Conservation (phyloP, 495 filamentous ascomycete species). For the Astrocystis sublimbata region DNA sequence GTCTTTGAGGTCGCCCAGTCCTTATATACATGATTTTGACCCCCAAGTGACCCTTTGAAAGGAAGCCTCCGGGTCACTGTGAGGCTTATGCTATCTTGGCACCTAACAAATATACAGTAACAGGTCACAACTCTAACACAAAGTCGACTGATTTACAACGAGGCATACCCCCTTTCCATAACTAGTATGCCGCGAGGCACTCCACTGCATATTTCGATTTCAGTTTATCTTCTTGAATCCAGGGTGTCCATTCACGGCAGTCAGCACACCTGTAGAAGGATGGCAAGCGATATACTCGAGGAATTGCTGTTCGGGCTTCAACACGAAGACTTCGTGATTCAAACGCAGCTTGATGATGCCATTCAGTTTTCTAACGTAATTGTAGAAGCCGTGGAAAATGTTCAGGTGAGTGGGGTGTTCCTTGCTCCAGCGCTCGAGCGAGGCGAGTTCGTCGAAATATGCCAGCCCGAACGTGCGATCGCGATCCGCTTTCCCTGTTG, state of each 20-base stretch:
- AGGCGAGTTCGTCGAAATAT: slow-evolving; percentile 36
- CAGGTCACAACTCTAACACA: too few relatives aligned
- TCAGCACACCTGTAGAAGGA: slow-evolving; percentile 34
- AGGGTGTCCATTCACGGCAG: slow-evolving; percentile 3
- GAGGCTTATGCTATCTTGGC: too few relatives aligned
- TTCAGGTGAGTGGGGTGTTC: slow-evolving; percentile 35
- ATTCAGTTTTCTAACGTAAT: slow-evolving; percentile 31
- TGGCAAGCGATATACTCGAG: slow-evolving; percentile 44
- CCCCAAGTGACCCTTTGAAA: too few relatives aligned
- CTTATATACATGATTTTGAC: too few relatives aligned
- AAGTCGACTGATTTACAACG: too few relatives aligned
- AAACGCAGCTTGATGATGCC: slow-evolving; percentile 32
- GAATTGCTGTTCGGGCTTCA: slow-evolving; percentile 35
- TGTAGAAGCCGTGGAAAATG: slow-evolving; percentile 36
- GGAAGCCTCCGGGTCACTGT: too few relatives aligned
- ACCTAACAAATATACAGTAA: too few relatives aligned
- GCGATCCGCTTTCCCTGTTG: slow-evolving; percentile 12
- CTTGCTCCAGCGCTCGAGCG: slow-evolving; percentile 37
- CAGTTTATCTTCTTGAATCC: too few relatives aligned
- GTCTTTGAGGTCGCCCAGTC: too few relatives aligned
- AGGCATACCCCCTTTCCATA: too few relatives aligned
- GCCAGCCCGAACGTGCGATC: slow-evolving; percentile 38
- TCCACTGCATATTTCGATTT: too few relatives aligned
- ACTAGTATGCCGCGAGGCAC: too few relatives aligned
- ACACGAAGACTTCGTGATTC: slow-evolving; percentile 40